phyloP scores from a whole-genome alignment of 805 yeast species.

The Teunomyces gatunensis region DNA sequence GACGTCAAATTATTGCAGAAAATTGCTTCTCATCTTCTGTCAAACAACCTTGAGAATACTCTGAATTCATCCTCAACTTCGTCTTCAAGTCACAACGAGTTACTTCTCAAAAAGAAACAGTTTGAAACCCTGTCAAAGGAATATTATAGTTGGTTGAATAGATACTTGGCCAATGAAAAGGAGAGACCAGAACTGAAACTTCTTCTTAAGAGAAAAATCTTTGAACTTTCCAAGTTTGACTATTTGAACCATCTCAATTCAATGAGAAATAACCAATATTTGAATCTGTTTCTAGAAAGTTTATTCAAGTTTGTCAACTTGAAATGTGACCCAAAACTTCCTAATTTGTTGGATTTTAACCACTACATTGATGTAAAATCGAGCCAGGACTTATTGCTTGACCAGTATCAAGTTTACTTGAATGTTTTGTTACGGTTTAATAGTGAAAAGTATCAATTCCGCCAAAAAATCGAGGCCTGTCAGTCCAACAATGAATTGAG shows the following conservation, averaged over 20 bases:
- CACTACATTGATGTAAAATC: conserved; percentile 13
- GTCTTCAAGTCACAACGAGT: conserved; percentile 16
- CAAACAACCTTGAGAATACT: conserved; percentile 1
- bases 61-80: conserved; percentile 4
- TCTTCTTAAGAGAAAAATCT: conserved; percentile 32
- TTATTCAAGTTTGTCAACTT: conserved; percentile 33
- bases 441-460: conserved; percentile 38
- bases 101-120: conserved; percentile 24
- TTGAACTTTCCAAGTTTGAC: conserved; percentile 45
- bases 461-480: conserved; percentile 42
- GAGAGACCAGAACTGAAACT: conserved; percentile 42
- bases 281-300: conserved; percentile 35
- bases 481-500: conserved; percentile 40
- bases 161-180: conserved; percentile 42
- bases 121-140: conserved; percentile 43
- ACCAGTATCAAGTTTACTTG: conserved; percentile 30
- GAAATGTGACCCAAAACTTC: conserved; percentile 10
- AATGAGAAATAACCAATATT: conserved; percentile 38
- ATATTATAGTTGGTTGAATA: conserved; percentile 43
- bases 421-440: conserved; percentile 36
- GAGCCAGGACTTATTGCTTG: conserved; percentile 16
- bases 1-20: conserved; percentile 26
- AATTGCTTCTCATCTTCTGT: conserved; percentile 15
- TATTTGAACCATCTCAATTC: conserved; percentile 42
- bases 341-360: conserved; percentile 14